Conservation (phyloP, 495 filamentous ascomycete species). For the Extremus antarcticus region DNA sequence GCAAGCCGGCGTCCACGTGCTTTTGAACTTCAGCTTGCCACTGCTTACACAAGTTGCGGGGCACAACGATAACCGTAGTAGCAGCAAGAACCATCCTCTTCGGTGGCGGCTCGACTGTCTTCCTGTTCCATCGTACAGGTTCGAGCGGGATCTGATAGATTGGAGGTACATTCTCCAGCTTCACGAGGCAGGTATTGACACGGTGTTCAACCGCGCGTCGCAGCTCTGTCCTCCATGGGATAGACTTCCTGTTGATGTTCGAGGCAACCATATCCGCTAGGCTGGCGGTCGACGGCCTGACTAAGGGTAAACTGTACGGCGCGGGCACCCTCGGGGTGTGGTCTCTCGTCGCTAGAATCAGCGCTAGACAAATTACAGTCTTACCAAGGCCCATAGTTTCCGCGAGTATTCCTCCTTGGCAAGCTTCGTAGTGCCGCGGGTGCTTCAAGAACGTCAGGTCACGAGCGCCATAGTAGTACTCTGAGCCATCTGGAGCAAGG, state of each 20-base stretch:
- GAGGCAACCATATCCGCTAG: slow-evolving; percentile 65
- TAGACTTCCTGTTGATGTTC: slow-evolving; percentile 47
- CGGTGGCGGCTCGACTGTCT: slow-evolving; percentile 27
- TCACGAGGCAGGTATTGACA: slow-evolving; percentile 42
- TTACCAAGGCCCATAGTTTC: slow-evolving; percentile 75
- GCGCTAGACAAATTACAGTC: slow-evolving; percentile 73
- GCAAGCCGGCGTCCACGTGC: slow-evolving; percentile 48
- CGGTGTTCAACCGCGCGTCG: too few relatives aligned
- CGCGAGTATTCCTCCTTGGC: slow-evolving; percentile 66
- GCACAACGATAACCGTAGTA: slow-evolving; percentile 59
- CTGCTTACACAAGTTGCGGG: slow-evolving; percentile 57
- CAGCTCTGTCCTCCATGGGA: slow-evolving; percentile 65
- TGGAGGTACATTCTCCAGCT: slow-evolving; percentile 43
- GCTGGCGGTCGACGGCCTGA: slow-evolving; percentile 39
- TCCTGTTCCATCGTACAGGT: slow-evolving; percentile 35
- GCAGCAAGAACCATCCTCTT: slow-evolving; percentile 51
- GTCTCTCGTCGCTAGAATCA: slow-evolving; percentile 69
- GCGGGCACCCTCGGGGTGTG: slow-evolving; percentile 57
- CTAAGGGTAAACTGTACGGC: slow-evolving; percentile 39
- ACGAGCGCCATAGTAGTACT: slow-evolving; percentile 65
- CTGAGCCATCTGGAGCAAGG: slow-evolving; percentile 46
- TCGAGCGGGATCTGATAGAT: slow-evolving; percentile 34
- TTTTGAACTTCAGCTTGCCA: slow-evolving; percentile 56
- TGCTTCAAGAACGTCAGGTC: slow-evolving; percentile 48
- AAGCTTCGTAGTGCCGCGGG: slow-evolving; percentile 60